A percentile compares a stretch with the other conserved stretches of the same genome.
Conservation (phyloP, 495 filamentous ascomycete species). For the Neohortaea acidophila region DNA sequence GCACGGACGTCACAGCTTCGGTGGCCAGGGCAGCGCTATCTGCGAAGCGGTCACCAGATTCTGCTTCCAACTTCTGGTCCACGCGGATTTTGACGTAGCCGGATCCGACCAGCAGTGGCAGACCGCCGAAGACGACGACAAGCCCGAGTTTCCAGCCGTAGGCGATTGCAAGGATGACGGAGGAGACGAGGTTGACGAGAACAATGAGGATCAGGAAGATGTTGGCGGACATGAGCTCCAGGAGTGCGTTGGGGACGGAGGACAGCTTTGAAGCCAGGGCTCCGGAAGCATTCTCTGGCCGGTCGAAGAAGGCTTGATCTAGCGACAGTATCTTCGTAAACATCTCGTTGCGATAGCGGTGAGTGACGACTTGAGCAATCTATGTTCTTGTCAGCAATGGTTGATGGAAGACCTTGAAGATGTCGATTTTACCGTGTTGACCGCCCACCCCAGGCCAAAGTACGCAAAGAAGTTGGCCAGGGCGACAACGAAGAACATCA, state of each 20-base stretch:
- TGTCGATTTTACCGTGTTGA: conserved; percentile 5
- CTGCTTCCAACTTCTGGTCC: conserved; percentile 27
- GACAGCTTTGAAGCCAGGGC: conserved; percentile 44
- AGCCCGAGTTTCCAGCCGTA: conserved; percentile 26
- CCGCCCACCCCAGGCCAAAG: conserved; percentile 19
- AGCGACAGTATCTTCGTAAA: conserved; percentile 42
- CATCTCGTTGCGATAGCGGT: conserved; percentile 42
- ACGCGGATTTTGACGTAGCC: conserved; percentile 30
- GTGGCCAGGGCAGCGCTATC: conserved; percentile 29
- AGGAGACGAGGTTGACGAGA: conserved; percentile 22
- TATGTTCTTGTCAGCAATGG: not conserved
- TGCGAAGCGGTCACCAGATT: conserved; percentile 19
- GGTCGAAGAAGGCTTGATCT: conserved; percentile 50
- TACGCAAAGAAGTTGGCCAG: conserved; percentile 32
- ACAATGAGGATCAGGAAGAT: conserved; percentile 23
- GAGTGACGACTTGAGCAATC: conserved; percentile 22
- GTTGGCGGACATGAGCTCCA: conserved; percentile 24
- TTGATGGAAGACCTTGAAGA: not conserved
- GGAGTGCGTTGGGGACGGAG: conserved; percentile 33
- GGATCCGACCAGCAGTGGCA: conserved; percentile 21
- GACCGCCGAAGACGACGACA: conserved; percentile 22
- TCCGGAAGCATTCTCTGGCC: conserved; percentile 44
- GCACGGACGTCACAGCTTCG: conserved; percentile 39
- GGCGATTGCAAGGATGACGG: conserved; percentile 20
- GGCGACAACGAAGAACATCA: conserved; percentile 28